Evolutionary conservation across 768 basidiomycete species (phyloP).

Genomic region (Cubamyces sp.): DNA sequence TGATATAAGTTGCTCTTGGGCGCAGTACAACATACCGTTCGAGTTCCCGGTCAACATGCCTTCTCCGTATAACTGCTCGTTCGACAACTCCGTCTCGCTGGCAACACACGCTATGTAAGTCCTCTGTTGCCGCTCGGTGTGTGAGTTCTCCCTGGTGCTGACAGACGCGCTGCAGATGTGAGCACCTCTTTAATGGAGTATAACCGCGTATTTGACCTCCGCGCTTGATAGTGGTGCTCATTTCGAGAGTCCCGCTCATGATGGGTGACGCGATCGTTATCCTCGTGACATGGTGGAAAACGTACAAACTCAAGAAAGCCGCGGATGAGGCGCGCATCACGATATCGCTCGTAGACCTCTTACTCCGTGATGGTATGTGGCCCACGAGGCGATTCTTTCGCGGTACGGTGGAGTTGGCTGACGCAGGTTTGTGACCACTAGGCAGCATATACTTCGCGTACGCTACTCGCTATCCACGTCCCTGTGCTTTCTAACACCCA

Average conservation of each 20-base stretch:
- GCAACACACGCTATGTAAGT: not conserved
- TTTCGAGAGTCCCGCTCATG: constrained; percentile 5
- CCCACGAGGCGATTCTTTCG: no score
- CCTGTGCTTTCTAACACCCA: no score
- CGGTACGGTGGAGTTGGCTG: not conserved
- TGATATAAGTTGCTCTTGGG: not conserved
- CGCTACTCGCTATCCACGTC: not conserved
- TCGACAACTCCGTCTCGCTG: constrained; percentile 1
- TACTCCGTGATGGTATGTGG: constrained; percentile 11
- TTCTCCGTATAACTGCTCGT: not conserved
- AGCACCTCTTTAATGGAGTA: no score
- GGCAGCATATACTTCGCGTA: constrained; percentile 13
- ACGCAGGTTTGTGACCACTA: not conserved
- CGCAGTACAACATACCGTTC: constrained; percentile 1
- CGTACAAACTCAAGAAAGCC: constrained; percentile 6
- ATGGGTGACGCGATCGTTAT: constrained; percentile 12
- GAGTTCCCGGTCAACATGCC: constrained; percentile 10
- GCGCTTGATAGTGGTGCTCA: not conserved
- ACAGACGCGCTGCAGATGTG: not conserved
- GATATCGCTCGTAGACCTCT: constrained; percentile 4
- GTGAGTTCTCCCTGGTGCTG: no score
- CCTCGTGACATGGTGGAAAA: constrained; percentile 20
- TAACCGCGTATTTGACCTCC: no score
- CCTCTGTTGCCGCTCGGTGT: not conserved
- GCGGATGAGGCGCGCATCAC: constrained; percentile 2